Percentiles rank a stretch among this genome's conserved stretches.
These are phyloP conservation scores for Babesia ovata DNA, from an alignment of 169 alveolate genomes.

Conservation along the genomic window DNA sequence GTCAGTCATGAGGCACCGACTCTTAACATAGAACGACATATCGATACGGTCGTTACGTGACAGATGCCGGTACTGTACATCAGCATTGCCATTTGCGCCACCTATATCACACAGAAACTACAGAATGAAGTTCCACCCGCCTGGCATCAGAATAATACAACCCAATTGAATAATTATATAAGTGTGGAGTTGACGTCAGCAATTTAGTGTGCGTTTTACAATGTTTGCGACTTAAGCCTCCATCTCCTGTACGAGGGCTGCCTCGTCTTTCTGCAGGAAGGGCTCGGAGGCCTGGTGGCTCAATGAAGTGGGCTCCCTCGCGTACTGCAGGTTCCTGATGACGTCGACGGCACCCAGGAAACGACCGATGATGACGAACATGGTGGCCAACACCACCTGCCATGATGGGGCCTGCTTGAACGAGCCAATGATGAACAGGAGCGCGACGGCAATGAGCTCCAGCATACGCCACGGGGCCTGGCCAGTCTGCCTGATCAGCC, in stretches of 20 bases:
- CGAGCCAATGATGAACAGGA: conserved; percentile 87
- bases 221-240: neutral
- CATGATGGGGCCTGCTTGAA: conserved; percentile 68
- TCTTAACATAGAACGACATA: too few species aligned
- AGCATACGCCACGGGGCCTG: conserved; percentile 93
- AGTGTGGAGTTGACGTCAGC: too few species aligned
- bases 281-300: conserved; percentile 58
- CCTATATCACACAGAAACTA: too few species aligned
- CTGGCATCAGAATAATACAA: too few species aligned
- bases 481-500: conserved; percentile 90
- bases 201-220: too few species aligned
- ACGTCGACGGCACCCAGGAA: conserved; percentile 70
- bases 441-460: conserved; percentile 87
- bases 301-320: conserved; percentile 39
- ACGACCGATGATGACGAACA: conserved; percentile 62
- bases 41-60: too few species aligned
- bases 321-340: conserved; percentile 49
- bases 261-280: conserved; percentile 63
- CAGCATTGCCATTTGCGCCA: too few species aligned
- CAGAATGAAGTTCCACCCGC: too few species aligned
- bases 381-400: conserved; percentile 60
- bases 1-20: too few species aligned
- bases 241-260: conserved; percentile 40
- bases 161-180: too few species aligned
- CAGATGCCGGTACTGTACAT: too few species aligned